Percentiles rank a stretch among this genome's conserved stretches.
phyloP scores from a whole-genome alignment of 1,284 basidiomycete genomes.

The Mycena sp. region DNA sequence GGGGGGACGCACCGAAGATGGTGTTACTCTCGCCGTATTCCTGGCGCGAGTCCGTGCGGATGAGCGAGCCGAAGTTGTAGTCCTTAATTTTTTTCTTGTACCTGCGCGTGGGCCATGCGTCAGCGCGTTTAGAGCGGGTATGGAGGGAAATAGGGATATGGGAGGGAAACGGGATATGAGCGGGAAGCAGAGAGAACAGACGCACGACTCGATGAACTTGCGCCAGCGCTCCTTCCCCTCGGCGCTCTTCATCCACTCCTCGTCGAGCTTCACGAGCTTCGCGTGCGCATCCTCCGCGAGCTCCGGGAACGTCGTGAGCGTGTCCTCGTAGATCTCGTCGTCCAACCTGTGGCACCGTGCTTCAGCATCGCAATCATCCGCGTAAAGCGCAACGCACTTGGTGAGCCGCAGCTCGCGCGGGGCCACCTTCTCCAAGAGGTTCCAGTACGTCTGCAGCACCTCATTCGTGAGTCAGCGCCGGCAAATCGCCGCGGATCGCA shows the following conservation, averaged over 20 bases:
- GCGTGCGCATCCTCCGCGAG: constrained; percentile 70
- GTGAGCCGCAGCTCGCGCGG: constrained; percentile 85
- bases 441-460: constrained; percentile 90
- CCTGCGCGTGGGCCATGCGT: constrained; percentile 45
- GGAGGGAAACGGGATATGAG: background rate
- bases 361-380: background rate
- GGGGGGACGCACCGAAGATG: constrained; percentile 87
- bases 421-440: constrained; percentile 85
- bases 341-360: constrained; percentile 73
- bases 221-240: constrained; percentile 95
- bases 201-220: constrained; percentile 87
- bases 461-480: constrained; percentile 6
- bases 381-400: constrained; percentile 59
- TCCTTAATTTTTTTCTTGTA: constrained; percentile 92
- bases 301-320: constrained; percentile 87
- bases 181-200: constrained; percentile 26
- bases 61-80: constrained; percentile 97
- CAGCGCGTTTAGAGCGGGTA: background rate
- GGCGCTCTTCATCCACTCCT: constrained; percentile 94
- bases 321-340: constrained; percentile 90
- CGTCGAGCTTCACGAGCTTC: constrained; percentile 82
- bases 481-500: constrained; percentile 44
- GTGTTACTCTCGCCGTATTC: constrained; percentile 96
- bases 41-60: constrained; percentile 82
- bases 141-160: background rate